Evolutionary conservation across 768 basidiomycete species (phyloP).

Genomic region (Tulasnella sp.): DNA sequence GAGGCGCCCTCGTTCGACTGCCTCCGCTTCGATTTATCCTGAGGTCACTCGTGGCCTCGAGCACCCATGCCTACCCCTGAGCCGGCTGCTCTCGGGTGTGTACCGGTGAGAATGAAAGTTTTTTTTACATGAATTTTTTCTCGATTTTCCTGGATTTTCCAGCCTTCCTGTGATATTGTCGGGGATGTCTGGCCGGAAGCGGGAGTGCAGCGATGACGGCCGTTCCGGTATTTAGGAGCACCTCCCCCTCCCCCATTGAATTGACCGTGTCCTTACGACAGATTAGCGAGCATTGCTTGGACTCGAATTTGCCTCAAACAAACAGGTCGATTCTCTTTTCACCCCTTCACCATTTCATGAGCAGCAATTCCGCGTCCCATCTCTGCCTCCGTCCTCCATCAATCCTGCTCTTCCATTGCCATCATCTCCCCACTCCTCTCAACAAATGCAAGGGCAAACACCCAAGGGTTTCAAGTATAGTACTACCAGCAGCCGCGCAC

Average conservation of each 20-base stretch:
- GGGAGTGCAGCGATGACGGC: not conserved
- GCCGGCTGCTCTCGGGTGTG: not conserved
- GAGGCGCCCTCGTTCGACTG: not conserved
- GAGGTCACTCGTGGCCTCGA: not conserved
- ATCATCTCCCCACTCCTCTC: not conserved
- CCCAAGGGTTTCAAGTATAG: not conserved
- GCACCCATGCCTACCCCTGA: not conserved
- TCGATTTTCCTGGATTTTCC: not conserved
- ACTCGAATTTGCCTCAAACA: not conserved
- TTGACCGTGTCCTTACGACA: not conserved
- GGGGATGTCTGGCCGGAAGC: not conserved
- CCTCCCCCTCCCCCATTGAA: not conserved
- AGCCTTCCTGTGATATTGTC: not conserved
- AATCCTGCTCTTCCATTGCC: not conserved
- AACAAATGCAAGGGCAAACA: not conserved
- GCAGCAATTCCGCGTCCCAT: not conserved
- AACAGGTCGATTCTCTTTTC: not conserved
- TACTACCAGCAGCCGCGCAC: not conserved
- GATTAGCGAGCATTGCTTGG: conserved; percentile 5
- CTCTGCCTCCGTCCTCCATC: not conserved
- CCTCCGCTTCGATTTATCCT: not conserved
- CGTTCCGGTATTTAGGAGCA: conserved; percentile 1
- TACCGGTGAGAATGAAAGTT: conserved; percentile 2
- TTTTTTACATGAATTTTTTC: conserved; percentile 4
- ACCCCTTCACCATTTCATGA: not conserved